Percentiles rank a stretch among this genome's conserved stretches.
Evolutionary conservation across 805 yeast species (phyloP).

Genomic region (Barnettozyma wickerhamii): DNA sequence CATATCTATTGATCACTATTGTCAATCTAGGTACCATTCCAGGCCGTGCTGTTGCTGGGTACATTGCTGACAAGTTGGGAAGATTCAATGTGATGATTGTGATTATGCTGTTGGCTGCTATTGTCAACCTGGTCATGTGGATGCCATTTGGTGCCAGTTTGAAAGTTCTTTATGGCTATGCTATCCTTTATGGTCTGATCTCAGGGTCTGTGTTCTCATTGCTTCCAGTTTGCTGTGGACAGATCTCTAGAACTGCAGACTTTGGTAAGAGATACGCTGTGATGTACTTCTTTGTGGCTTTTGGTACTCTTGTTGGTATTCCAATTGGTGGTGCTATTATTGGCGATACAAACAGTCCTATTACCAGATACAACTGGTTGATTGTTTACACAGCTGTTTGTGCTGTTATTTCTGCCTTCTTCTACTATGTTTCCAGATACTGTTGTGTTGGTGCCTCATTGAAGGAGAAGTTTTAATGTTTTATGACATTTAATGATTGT

Average conservation of each 20-base stretch:
- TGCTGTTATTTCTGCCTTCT: slow-evolving; percentile 33
- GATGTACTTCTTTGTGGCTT: slow-evolving; percentile 53
- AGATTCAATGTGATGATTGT: slow-evolving; percentile 49
- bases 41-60: slow-evolving; percentile 40
- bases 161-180: slow-evolving; percentile 37
- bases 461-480: slow-evolving; percentile 1
- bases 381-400: slow-evolving; percentile 33
- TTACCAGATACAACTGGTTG: slow-evolving; percentile 31
- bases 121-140: slow-evolving; percentile 38
- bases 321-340: slow-evolving; percentile 50
- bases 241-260: slow-evolving; percentile 47
- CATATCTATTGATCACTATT: slow-evolving; percentile 42
- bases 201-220: slow-evolving; percentile 52
- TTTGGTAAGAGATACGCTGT: slow-evolving; percentile 54
- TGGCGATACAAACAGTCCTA: slow-evolving; percentile 22
- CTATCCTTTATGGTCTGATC: slow-evolving; percentile 46
- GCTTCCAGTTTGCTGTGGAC: slow-evolving; percentile 56
- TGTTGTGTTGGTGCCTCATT: slow-evolving; percentile 35
- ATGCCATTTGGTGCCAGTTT: slow-evolving; percentile 33
- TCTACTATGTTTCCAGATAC: slow-evolving; percentile 41
- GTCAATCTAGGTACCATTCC: slow-evolving; percentile 37
- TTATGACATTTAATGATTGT: too few species aligned
- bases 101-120: slow-evolving; percentile 28
- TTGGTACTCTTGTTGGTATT: slow-evolving; percentile 44
- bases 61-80: slow-evolving; percentile 43